phyloP scores from a whole-genome alignment of 441 rosid genomes.

The Rhodomyrtus psidioides region DNA sequence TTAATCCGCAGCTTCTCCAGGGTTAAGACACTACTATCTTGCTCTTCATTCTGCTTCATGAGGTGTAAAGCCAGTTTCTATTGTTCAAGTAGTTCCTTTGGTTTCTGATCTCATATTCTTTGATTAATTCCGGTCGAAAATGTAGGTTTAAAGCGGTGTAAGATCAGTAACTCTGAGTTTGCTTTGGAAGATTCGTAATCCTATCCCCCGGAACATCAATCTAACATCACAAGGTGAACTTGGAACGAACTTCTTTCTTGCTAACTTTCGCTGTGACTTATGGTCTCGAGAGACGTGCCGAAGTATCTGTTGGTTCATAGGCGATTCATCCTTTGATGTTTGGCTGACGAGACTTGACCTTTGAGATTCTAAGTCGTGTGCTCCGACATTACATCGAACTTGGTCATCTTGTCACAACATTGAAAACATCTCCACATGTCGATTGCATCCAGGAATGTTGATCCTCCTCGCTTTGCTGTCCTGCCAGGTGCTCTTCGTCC shows the following conservation, averaged over 20 bases:
- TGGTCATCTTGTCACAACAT: neutral
- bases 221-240: neutral
- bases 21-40: neutral
- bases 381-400: neutral
- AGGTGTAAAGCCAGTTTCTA: neutral
- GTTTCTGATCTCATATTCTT: neutral
- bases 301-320: neutral
- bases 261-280: neutral
- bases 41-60: neutral
- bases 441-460: neutral
- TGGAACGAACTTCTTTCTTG: neutral
- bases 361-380: neutral
- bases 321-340: neutral
- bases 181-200: neutral
- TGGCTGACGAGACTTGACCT: neutral
- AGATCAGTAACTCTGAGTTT: neutral
- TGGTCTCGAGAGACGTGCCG: neutral
- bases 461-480: slow-evolving; percentile 28
- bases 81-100: neutral
- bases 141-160: neutral
- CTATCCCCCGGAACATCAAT: neutral
- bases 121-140: rapidly evolving
- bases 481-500: slow-evolving; percentile 23
- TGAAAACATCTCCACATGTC: neutral
- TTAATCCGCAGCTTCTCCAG: neutral